A percentile compares a stretch with the other conserved stretches of the same genome.
Conservation (phyloP, 306 rosid genomes). For the Arachis hypogaea region DNA sequence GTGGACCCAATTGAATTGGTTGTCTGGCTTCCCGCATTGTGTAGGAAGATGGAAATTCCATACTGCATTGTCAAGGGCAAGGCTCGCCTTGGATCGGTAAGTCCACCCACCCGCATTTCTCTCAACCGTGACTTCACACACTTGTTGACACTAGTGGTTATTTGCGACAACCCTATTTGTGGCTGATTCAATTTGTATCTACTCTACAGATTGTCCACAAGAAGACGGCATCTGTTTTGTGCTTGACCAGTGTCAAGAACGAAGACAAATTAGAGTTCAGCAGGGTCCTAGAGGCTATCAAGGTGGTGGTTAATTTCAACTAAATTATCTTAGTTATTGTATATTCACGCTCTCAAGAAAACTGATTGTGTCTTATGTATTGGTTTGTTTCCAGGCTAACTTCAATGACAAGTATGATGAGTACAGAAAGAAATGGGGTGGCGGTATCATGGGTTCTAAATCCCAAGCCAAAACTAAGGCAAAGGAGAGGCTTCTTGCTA, state of each 20-base stretch:
- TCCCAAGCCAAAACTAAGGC: slow-evolving; percentile 85
- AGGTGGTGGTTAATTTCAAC: slow-evolving; percentile 44
- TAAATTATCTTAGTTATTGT: neutral
- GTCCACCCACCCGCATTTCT: no score
- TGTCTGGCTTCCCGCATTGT: slow-evolving; percentile 86
- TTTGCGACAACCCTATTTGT: no score
- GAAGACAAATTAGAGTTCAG: slow-evolving; percentile 83
- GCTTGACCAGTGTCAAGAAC: slow-evolving; percentile 82
- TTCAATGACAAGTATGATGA: slow-evolving; percentile 86
- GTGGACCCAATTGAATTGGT: slow-evolving; percentile 85
- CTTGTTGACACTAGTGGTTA: no score
- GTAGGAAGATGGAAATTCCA: slow-evolving; percentile 90
- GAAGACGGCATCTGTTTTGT: slow-evolving; percentile 80
- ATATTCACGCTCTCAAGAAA: neutral
- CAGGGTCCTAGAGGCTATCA: slow-evolving; percentile 75
- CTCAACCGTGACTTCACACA: no score
- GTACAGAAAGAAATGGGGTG: slow-evolving; percentile 84
- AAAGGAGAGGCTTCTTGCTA: slow-evolving; percentile 70
- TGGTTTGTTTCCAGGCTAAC: slow-evolving; percentile 59
- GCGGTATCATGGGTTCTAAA: slow-evolving; percentile 89
- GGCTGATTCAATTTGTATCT: neutral
- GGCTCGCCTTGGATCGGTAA: slow-evolving; percentile 79
- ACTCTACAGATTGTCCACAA: slow-evolving; percentile 63
- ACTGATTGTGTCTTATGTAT: neutral
- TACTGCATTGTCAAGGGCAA: slow-evolving; percentile 92